These are phyloP conservation scores for Rhodotorula sp. DNA, from an alignment of 1,284 basidiomycete genomes.

Conservation along the genomic window DNA sequence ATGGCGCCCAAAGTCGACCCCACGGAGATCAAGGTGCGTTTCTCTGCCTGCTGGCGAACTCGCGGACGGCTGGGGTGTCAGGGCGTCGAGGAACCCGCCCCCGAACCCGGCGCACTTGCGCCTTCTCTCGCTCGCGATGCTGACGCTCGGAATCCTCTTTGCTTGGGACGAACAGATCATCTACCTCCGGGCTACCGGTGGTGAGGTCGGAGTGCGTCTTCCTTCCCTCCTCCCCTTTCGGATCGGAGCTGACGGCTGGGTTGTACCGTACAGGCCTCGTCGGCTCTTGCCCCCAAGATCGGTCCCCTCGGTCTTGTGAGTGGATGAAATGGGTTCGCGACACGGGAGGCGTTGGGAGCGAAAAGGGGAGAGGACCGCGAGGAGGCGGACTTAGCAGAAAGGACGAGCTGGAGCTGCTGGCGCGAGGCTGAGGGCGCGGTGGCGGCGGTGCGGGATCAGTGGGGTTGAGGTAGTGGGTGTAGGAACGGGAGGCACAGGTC, in stretches of 20 bases:
- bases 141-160: slow-evolving; percentile 39
- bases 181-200: slow-evolving; percentile 98
- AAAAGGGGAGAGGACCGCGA: not conserved
- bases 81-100: not conserved
- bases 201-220: slow-evolving; percentile 77
- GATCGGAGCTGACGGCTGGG: not conserved
- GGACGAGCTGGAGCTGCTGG: not conserved
- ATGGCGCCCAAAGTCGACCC: slow-evolving; percentile 59
- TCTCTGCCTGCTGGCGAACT: too few species aligned
- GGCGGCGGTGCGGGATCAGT: too few species aligned
- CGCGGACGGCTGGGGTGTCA: too few species aligned
- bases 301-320: slow-evolving; percentile 98
- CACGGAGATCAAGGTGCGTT: too few species aligned
- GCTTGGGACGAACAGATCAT: slow-evolving; percentile 61
- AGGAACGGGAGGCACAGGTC: too few species aligned
- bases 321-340: slow-evolving; percentile 34
- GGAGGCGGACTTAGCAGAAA: too few species aligned
- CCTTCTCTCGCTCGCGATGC: slow-evolving; percentile 48
- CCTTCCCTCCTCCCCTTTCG: not conserved
- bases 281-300: slow-evolving; percentile 98
- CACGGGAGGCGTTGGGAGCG: not conserved
- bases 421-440: not conserved
- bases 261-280: slow-evolving; percentile 67
- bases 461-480: too few species aligned
- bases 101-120: not conserved